phyloP scores from a whole-genome alignment of 306 rosid species.

The Rosa lucieae region DNA sequence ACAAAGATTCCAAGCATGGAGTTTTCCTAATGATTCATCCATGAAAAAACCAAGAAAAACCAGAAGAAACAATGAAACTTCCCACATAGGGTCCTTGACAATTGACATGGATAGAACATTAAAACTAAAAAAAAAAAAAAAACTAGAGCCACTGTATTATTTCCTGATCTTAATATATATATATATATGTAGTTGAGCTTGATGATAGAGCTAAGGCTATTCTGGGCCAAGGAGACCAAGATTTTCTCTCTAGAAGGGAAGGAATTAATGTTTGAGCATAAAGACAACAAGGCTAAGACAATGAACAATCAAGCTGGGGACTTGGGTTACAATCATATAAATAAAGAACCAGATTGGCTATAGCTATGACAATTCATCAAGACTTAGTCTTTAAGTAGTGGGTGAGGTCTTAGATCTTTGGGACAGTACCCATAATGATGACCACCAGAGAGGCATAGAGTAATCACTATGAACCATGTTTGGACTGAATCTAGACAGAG shows the following conservation, averaged over 20 bases:
- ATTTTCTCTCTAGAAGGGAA: conserved; percentile 30
- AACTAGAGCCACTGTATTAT: neutral
- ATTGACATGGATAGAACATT: conserved; percentile 22
- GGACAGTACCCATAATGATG: neutral
- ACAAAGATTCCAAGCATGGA: conserved; percentile 30
- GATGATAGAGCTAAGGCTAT: neutral
- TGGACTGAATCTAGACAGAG: conserved; percentile 10
- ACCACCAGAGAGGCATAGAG: neutral
- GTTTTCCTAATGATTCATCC: conserved; percentile 33
- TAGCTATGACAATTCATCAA: conserved; percentile 1
- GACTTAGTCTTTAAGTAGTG: conserved; percentile 8
- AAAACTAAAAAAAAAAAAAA: neutral
- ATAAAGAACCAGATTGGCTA: conserved; percentile 26
- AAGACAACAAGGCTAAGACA: conserved; percentile 32
- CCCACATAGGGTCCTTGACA: conserved; percentile 18
- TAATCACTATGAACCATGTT: conserved; percentile 5
- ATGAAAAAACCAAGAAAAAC: conserved; percentile 26
- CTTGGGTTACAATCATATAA: conserved; percentile 30
- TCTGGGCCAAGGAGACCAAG: conserved; percentile 25
- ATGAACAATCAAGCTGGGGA: conserved; percentile 28
- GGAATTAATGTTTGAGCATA: conserved; percentile 27
- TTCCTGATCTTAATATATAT: neutral
- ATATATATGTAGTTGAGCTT: neutral
- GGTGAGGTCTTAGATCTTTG: conserved; percentile 20
- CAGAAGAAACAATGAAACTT: neutral